Conservation (phyloP, 2,329 filamentous ascomycete genomes). For the Claviceps spartinae region DNA sequence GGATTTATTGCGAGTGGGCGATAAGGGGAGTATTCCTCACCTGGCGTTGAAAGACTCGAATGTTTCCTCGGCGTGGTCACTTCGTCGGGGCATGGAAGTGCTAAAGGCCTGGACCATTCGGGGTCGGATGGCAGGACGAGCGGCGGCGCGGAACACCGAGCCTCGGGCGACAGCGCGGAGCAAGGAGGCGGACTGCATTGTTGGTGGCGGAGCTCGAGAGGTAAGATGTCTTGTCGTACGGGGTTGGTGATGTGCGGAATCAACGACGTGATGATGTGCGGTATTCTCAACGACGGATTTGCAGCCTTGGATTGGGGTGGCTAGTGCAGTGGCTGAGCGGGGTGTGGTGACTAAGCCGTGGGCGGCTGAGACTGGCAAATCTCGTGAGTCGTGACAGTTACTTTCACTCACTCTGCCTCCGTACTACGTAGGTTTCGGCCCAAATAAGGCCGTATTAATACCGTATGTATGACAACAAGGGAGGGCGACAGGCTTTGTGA, state of each 20-base stretch:
- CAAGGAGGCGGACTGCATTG: conserved; percentile 54
- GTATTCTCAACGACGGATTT: conserved; percentile 14
- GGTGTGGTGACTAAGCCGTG: conserved; percentile 20
- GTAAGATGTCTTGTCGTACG: neutral
- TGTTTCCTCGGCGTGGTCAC: conserved; percentile 78
- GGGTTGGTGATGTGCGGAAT: conserved; percentile 5
- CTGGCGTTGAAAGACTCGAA: conserved; percentile 98
- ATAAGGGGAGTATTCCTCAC: conserved; percentile 39
- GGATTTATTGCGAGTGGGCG: neutral
- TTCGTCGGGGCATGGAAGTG: conserved; percentile 43
- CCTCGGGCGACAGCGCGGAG: conserved; percentile 60
- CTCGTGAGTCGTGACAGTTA: neutral
- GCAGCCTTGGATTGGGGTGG: conserved; percentile 10
- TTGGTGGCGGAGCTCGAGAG: conserved; percentile 6
- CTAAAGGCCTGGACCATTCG: conserved; percentile 49
- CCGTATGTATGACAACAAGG: too few relatives aligned
- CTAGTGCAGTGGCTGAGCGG: conserved; percentile 11
- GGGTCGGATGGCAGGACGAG: conserved; percentile 40
- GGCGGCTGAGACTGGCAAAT: conserved; percentile 7
- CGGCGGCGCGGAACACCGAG: conserved; percentile 51
- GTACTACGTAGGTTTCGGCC: too few relatives aligned
- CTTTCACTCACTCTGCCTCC: conserved; percentile 9
- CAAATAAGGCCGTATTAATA: too few relatives aligned
- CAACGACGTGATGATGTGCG: conserved; percentile 6
- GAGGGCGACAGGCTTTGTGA: too few relatives aligned